phyloP scores from a whole-genome alignment of 306 rosid species.

The Quercus parvula region DNA sequence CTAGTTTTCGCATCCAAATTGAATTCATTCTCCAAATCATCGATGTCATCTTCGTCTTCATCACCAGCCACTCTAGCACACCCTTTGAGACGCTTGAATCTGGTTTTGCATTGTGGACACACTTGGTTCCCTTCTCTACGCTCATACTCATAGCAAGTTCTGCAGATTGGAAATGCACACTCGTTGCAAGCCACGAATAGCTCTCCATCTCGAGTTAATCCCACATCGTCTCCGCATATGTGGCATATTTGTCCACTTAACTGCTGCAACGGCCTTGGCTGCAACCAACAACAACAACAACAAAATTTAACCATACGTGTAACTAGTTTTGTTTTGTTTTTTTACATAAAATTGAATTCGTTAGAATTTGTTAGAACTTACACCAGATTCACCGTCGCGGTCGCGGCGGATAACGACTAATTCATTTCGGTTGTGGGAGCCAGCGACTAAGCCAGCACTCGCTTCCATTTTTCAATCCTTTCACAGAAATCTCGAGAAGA shows the following conservation, averaged over 20 bases:
- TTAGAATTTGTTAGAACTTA: constrained; percentile 19
- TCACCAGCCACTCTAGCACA: constrained; percentile 71
- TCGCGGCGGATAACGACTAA: constrained; percentile 54
- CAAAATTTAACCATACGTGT: background rate
- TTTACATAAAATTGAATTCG: no score
- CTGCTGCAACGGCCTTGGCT: constrained; percentile 27
- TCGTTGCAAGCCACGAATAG: constrained; percentile 71
- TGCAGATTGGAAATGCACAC: constrained; percentile 74
- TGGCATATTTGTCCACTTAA: constrained; percentile 38
- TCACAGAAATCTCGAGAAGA: background rate
- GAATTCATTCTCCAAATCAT: constrained; percentile 68
- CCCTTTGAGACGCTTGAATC: constrained; percentile 71
- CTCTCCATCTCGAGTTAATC: constrained; percentile 47
- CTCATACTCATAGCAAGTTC: constrained; percentile 67
- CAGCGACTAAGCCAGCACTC: constrained; percentile 56
- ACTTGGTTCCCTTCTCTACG: constrained; percentile 60
- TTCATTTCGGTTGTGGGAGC: constrained; percentile 65
- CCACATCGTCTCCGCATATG: constrained; percentile 63
- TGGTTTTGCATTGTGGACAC: constrained; percentile 75
- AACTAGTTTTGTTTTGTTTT: background rate
- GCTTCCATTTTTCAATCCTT: constrained; percentile 30
- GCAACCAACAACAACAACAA: background rate
- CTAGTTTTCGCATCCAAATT: constrained; percentile 26
- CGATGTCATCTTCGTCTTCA: constrained; percentile 70
- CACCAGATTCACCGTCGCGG: constrained; percentile 46